Conservation (phyloP, 2,329 filamentous ascomycete genomes). For the Eutypella sp. region DNA sequence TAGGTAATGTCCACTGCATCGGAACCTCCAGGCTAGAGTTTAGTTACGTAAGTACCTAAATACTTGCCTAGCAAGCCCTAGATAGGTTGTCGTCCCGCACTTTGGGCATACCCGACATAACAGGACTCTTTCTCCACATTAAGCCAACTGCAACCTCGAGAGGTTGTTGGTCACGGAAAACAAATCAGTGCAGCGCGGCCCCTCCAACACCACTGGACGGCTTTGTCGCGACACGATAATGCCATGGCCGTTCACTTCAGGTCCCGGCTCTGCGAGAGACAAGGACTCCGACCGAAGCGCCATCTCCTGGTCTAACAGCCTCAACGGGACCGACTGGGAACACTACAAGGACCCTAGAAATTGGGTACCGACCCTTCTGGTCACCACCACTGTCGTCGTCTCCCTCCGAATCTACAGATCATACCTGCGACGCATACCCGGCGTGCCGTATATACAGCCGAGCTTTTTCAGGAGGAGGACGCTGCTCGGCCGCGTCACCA, state of each 20-base stretch:
- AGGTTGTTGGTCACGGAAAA: not conserved
- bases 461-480: constrained; percentile 69
- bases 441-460: constrained; percentile 68
- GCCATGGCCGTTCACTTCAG: constrained; percentile 28
- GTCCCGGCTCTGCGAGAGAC: constrained; percentile 15
- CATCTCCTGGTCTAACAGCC: constrained; percentile 35
- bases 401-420: constrained; percentile 61
- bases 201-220: not conserved
- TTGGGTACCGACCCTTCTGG: constrained; percentile 47
- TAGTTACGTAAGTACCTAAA: no score
- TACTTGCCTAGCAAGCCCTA: no score
- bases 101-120: no score
- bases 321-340: constrained; percentile 47
- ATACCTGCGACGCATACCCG: constrained; percentile 81
- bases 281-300: constrained; percentile 26
- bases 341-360: constrained; percentile 51
- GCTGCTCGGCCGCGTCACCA: constrained; percentile 81
- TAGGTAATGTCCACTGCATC: no score
- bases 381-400: constrained; percentile 50
- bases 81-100: no score
- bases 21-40: no score
- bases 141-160: not conserved
- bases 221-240: constrained; percentile 14
- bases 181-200: not conserved
- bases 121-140: not conserved